phyloP scores from a whole-genome alignment of 345 rosid genomes.

The Euphorbia pulcherrima region DNA sequence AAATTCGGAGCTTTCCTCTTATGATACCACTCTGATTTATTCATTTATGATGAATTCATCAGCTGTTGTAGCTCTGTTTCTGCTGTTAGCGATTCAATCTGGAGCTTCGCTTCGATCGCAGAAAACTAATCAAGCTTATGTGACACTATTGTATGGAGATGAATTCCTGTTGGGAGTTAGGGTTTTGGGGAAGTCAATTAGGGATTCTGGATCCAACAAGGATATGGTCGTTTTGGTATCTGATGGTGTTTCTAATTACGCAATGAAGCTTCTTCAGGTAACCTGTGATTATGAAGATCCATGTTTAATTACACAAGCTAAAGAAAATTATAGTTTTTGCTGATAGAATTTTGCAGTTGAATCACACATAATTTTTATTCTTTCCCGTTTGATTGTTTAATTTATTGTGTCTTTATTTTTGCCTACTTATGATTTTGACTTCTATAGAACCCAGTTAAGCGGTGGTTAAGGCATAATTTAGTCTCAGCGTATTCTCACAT shows the following conservation, averaged over 20 bases:
- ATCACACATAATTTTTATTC: background rate
- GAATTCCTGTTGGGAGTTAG: slow-evolving; percentile 92
- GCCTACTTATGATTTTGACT: background rate
- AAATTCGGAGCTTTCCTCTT: background rate
- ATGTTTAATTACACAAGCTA: background rate
- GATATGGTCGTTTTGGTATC: slow-evolving; percentile 91
- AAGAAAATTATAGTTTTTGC: background rate
- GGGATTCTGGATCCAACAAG: slow-evolving; percentile 69
- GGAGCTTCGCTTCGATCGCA: slow-evolving; percentile 34
- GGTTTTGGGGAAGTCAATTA: slow-evolving; percentile 85
- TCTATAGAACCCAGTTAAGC: background rate
- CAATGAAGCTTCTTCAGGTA: slow-evolving; percentile 63
- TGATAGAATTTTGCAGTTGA: background rate
- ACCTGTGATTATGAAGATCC: background rate
- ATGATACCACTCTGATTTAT: background rate
- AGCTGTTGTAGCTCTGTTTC: background rate
- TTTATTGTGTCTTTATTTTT: background rate
- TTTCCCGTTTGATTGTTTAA: background rate
- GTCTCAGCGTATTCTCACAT: background rate
- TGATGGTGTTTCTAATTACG: slow-evolving; percentile 80
- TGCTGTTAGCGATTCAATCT: slow-evolving; percentile 29
- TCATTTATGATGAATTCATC: slow-evolving; percentile 12
- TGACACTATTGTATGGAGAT: slow-evolving; percentile 82
- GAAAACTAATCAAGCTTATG: slow-evolving; percentile 63
- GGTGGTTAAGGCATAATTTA: background rate